Conservation (phyloP, 2,329 filamentous ascomycete species). For the Penicillium sp. region DNA sequence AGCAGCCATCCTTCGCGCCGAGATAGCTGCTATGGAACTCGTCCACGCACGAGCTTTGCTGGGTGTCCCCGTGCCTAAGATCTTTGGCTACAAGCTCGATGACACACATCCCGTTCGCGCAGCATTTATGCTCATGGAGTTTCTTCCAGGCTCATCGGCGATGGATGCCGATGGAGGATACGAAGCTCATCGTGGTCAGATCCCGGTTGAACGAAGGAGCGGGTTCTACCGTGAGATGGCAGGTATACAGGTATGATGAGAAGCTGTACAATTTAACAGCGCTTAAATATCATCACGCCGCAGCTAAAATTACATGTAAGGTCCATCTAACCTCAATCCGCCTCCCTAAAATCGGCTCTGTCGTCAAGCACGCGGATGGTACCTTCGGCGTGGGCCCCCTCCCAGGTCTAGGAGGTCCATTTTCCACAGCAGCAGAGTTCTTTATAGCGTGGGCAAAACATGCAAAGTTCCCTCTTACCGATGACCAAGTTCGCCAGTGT, state of each 20-base stretch:
- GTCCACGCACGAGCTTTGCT: background rate
- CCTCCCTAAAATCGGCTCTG: constrained; percentile 25
- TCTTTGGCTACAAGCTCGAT: constrained; percentile 8
- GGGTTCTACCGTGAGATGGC: background rate
- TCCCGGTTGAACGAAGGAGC: constrained; percentile 14
- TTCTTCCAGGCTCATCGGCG: constrained; percentile 28
- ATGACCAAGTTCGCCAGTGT: constrained; percentile 12
- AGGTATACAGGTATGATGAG: background rate
- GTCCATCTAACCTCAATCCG: constrained; percentile 23
- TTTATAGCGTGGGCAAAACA: constrained; percentile 26
- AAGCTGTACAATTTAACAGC: too few species aligned
- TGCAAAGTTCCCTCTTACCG: constrained; percentile 16
- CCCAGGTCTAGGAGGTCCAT: constrained; percentile 24
- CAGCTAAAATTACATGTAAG: background rate
- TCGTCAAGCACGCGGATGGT: constrained; percentile 16
- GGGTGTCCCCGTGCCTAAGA: background rate
- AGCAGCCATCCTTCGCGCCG: background rate
- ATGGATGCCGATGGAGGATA: constrained; percentile 34
- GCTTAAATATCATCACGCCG: too few species aligned
- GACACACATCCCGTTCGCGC: constrained; percentile 29
- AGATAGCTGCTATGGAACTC: constrained; percentile 10
- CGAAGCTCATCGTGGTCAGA: constrained; percentile 13
- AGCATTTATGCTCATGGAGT: constrained; percentile 38
- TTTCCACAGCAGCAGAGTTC: constrained; percentile 26
- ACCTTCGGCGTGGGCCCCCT: constrained; percentile 24